phyloP scores from a whole-genome alignment of 129 eudicot species.

The Mikania micrantha region DNA sequence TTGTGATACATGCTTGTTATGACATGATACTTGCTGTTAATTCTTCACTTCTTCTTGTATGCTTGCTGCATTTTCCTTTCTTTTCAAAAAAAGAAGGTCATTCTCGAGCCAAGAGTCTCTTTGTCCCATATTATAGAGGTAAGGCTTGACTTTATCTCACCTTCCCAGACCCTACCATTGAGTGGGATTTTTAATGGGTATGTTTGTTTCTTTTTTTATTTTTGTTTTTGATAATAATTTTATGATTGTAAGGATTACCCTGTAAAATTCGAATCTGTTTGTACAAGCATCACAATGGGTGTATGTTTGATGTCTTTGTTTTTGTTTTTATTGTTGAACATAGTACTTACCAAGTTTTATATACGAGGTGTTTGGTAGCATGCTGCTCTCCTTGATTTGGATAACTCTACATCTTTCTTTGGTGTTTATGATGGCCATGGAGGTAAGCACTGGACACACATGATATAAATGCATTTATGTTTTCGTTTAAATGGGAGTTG shows the following conservation, averaged over 20 bases:
- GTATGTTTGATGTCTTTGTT: neutral
- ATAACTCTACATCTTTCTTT: slow-evolving; percentile 72
- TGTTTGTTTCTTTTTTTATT: too few relatives aligned
- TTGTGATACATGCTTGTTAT: too few relatives aligned
- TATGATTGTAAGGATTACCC: slow-evolving; percentile 4
- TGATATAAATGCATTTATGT: neutral
- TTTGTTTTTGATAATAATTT: neutral
- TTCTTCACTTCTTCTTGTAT: too few relatives aligned
- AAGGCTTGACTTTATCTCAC: too few relatives aligned
- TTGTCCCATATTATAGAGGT: too few relatives aligned
- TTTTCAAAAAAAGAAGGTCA: too few relatives aligned
- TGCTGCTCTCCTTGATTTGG: slow-evolving; percentile 80
- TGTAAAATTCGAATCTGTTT: neutral
- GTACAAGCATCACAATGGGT: neutral
- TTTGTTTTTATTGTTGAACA: slow-evolving; percentile 1
- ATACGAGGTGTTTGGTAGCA: slow-evolving; percentile 51
- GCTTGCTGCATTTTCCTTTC: too few relatives aligned
- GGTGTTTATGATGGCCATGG: slow-evolving; percentile 99
- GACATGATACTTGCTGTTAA: too few relatives aligned
- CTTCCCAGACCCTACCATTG: too few relatives aligned
- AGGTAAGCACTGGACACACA: slow-evolving; percentile 43
- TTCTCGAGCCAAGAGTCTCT: too few relatives aligned
- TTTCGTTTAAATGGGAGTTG: slow-evolving; percentile 8
- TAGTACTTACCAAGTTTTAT: slow-evolving; percentile 3
- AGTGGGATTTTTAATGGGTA: too few relatives aligned